phyloP scores from a whole-genome alignment of 306 rosid species.

The Myrica gale region DNA sequence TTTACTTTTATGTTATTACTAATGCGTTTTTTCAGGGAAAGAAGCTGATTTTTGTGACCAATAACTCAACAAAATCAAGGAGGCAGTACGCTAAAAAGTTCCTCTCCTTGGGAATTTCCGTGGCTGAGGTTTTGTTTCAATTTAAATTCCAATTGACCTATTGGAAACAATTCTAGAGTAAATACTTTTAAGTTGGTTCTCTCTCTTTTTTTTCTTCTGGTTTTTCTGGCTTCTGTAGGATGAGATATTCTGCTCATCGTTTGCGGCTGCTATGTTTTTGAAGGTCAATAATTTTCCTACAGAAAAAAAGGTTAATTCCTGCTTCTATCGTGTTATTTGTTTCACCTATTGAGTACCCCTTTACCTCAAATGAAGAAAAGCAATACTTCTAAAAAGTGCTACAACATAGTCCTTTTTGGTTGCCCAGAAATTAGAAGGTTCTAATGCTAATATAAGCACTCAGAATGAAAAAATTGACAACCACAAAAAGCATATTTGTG shows the following conservation, averaged over 20 bases:
- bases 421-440: not conserved
- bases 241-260: conserved; percentile 91
- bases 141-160: not conserved
- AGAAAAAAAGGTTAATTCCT: conserved; percentile 64
- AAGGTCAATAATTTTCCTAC: conserved; percentile 64
- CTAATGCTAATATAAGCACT: not conserved
- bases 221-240: conserved; percentile 43
- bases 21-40: conserved; percentile 48
- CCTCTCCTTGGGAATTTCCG: conserved; percentile 74
- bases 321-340: not conserved
- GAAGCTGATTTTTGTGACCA: conserved; percentile 83
- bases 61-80: conserved; percentile 76
- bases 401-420: not conserved
- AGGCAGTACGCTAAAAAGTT: conserved; percentile 65
- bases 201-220: not conserved
- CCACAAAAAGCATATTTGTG: not conserved
- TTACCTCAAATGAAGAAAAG: not conserved
- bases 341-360: not conserved
- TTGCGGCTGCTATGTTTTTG: conserved; percentile 93
- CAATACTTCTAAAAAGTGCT: not conserved
- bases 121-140: conserved; percentile 49
- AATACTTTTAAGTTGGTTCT: not conserved
- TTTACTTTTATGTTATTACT: not conserved
- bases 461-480: not conserved
- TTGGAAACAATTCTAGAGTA: no score